Base-by-base conservation (phyloP, 129 eudicot species). In the Saposhnikovia divaricata region DNA sequence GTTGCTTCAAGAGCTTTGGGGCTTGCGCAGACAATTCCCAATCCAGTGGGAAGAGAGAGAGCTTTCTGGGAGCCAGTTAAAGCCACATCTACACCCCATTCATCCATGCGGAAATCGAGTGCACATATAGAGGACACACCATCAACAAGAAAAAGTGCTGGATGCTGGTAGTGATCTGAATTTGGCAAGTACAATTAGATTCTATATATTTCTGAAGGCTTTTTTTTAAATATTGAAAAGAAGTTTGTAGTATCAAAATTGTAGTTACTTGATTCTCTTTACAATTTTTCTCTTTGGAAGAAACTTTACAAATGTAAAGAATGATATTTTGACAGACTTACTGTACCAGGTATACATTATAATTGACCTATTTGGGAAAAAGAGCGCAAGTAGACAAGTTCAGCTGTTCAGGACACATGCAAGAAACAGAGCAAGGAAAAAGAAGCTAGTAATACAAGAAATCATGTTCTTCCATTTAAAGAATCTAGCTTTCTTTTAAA, bases 71-170 rank as follows among this genome's bases (percentile, higher is more conserved):
- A 96, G 19, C 99, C 99, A 11, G 99, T 96, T 40, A 96, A 78
- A 11, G 99, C 99, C 80, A 96, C 99, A 81, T 96, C 99, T 4
- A 96, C 82, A 16, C 99, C 99, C 99, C 99, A 96, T 80, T 96
- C 99, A 63, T 96, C 99, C 99, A 96, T 96, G 85, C 99, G 97
- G 82, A 96, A 96, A 85, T 96, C 99, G 51, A 96, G 90, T 38
- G 99, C 99, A 74, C 99, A 92, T 45, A 96, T 96, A 43, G 99
- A 96, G 39, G 99, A 96, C n/a, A 96, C 99, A 4, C 99, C 99
- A 71, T 96, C 99, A 39, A 96, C 99, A 23, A 92, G 93, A 53
- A 92, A 80, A 43, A 96, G 87, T 19, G 99, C 99, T 18, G 98
- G 98, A 66, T 95, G 98, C 77, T 90, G 90, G 87, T 95, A 95